Conservation (phyloP, 148 eudicot genomes). For the Rhododendron ovatum region DNA sequence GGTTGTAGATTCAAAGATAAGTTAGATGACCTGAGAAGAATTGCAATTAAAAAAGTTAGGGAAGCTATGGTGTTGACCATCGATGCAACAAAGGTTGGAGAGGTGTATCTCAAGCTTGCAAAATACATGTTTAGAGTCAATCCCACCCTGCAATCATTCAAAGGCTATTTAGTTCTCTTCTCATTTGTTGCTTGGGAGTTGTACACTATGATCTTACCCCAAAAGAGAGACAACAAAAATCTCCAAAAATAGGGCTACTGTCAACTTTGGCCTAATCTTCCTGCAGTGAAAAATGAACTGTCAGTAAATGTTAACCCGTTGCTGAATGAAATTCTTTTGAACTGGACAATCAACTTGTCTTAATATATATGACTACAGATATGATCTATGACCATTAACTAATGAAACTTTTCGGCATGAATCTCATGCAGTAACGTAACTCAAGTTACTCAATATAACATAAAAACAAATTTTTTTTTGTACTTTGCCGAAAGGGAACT, state of each 20-base stretch:
- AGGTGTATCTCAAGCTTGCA: slow-evolving; percentile 67
- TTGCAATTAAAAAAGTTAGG: slow-evolving; percentile 65
- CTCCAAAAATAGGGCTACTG: slow-evolving; percentile 49
- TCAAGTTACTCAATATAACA: background rate
- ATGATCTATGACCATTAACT: background rate
- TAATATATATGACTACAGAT: background rate
- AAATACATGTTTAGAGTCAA: slow-evolving; percentile 75
- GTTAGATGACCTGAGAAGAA: slow-evolving; percentile 48
- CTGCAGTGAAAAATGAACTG: slow-evolving; percentile 34
- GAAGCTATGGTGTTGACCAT: slow-evolving; percentile 68
- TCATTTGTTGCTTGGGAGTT: background rate
- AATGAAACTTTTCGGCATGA: background rate
- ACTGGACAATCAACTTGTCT: background rate
- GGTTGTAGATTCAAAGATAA: background rate
- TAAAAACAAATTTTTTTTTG: background rate
- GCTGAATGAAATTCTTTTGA: background rate
- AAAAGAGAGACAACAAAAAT: slow-evolving; percentile 66
- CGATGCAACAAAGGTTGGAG: slow-evolving; percentile 71
- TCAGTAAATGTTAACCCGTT: background rate
- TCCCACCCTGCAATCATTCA: slow-evolving; percentile 50
- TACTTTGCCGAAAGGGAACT: background rate
- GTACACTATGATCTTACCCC: slow-evolving; percentile 37
- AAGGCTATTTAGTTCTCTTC: background rate
- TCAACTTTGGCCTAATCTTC: slow-evolving; percentile 64
- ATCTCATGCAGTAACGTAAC: background rate